Base-by-base conservation (phyloP, 176 grass and related monocot species). In the Ampelocalamus luodianensis region DNA sequence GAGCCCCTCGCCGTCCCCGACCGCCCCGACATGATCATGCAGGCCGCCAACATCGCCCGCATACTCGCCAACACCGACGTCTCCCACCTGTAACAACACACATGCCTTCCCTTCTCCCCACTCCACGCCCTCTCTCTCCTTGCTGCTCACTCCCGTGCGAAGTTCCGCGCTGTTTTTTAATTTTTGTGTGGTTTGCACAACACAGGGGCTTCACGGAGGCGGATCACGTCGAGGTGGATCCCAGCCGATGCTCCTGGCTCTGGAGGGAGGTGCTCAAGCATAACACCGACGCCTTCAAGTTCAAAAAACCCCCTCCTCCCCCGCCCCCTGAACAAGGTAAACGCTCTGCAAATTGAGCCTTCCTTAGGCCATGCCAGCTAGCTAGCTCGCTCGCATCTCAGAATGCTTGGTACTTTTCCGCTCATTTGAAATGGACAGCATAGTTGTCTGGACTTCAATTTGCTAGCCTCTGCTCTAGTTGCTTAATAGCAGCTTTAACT, bases 201-300 rank as follows among this genome's bases (percentile, higher is more conserved):
- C 22, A 16, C 89, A 94, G 88, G 65, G 90, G 89, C 68, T 94
- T 94, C 85, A 87, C 91, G n/a, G 90, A 91, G 65, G 91, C 85
- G 20, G 89, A 89, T 68, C 87, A 79, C 62, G 84, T 78, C 69
- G 74, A 83, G 14, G 77, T 65, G 54, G 92, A 92, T 54, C 88
- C 76, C 67, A 78, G 18, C 71, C 76, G 89, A 48, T 81, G 87
- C 86, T 99, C 96, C 18, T 92, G 86, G 93, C 90, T 99, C 34
- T 96, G 91, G 86, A 91, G 72, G 69, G 93, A 99, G 82, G 96
- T 99, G 69, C 90, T 94, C 65, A 94, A 89, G 86, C 85, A 94
- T 48, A 94, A 96, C 74, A 91, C 91, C 49, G 74, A 92, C 76
- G 93, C 86, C 56, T 99, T 99, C 71, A 89, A 65, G 46, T 60